Evolutionary conservation across 805 yeast genomes (phyloP), one percentile per base, ranked within the genome.

Genomic region (Lipomyces sp.): DNA sequence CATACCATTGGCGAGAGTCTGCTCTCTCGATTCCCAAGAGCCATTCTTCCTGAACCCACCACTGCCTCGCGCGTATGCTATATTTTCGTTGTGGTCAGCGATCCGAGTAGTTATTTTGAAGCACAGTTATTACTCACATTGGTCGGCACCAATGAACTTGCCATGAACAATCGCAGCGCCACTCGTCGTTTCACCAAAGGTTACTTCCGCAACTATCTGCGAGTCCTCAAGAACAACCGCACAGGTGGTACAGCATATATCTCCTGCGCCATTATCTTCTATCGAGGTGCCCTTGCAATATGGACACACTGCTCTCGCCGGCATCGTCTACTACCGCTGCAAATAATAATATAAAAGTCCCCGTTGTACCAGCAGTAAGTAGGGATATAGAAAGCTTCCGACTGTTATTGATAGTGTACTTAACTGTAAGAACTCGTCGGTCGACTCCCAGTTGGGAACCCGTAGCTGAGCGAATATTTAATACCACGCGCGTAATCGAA

Each of bases 91-190:
- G 15, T 29, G 54, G 34, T 32, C 30, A 51, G 54, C 39, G 13
- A 11, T 10, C 18, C 62, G 24, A 32, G 5, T 11, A 54, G 18
- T 24, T 4, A 6, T 32, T 3, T 32, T 42, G 18, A 45, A 37
- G 13, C 10, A 13, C 10, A 48, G 11, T 15, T 24, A n/a, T 42
- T 34, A 69, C 72, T 32, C 50, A 70, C 72, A 79, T 78, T 93
- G 97, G 73, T 91, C 97, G 0, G 92, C 89, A 55, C 92, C 91
- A 45, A 95, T 89, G 82, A 91, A 93, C 58, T 96, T 86, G 75
- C 99, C 99, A 71, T 94, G 97, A 1, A 95, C 97, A 60, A 90
- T 86, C 45, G 99, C 97, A 13, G 97, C 98, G 72, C 99, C 99
- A 33, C 89, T 84, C 24, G 96, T 84, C 1, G 93, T 84, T 75